Conservation (phyloP, 176 grass and related monocot genomes). For the Microstegium vimineum region DNA sequence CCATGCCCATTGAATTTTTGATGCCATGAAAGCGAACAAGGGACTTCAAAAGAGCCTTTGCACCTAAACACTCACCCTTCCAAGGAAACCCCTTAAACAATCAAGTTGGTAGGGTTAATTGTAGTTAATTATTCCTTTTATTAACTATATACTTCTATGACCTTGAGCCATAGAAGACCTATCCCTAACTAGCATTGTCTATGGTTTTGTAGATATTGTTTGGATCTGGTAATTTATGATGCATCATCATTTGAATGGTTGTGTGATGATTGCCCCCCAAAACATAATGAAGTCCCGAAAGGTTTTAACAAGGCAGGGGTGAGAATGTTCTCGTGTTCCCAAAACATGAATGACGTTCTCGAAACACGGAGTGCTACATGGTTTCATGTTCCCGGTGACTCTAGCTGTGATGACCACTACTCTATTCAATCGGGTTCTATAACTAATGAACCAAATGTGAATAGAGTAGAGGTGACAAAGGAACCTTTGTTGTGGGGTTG, state of each 20-base stretch:
- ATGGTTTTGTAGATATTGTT: conserved; percentile 48
- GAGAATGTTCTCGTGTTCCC: neutral
- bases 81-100: neutral
- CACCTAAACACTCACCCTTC: neutral
- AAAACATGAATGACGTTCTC: neutral
- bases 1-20: neutral
- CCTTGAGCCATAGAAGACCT: neutral
- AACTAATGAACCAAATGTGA: neutral
- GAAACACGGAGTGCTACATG: neutral
- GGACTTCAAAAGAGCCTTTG: neutral
- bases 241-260: conserved; percentile 11
- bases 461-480: neutral
- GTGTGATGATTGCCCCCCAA: conserved; percentile 20
- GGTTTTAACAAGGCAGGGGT: neutral
- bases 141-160: neutral
- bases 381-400: neutral
- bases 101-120: neutral
- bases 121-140: neutral
- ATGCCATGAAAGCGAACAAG: neutral
- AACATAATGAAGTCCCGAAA: neutral
- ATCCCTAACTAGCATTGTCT: neutral
- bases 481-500: neutral
- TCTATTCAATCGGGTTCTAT: conserved; percentile 1
- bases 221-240: conserved; percentile 7
- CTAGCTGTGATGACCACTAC: neutral